These are phyloP conservation scores for Verticillium zaregamsianum DNA, from an alignment of 2,329 filamentous ascomycete genomes.

Conservation along the genomic window DNA sequence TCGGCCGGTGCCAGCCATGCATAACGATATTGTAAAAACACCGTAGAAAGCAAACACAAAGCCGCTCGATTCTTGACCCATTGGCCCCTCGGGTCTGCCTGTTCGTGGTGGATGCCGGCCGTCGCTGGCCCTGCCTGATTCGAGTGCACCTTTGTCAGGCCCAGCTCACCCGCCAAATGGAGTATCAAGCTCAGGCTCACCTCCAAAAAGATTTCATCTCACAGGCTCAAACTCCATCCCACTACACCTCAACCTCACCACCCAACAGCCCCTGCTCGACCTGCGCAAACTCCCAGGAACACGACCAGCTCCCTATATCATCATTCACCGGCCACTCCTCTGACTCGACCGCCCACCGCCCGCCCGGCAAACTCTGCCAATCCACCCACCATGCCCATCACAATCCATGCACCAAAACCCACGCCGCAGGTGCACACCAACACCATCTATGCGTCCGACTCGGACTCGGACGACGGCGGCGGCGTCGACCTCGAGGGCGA, in stretches of 20 bases:
- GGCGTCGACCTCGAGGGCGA: slow-evolving; percentile 42
- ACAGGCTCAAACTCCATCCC: not conserved
- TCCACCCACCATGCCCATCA: slow-evolving; percentile 38
- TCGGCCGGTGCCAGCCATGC: too few species aligned
- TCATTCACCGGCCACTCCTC: too few species aligned
- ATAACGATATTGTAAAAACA: not conserved
- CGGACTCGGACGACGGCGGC: slow-evolving; percentile 37
- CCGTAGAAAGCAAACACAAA: not conserved
- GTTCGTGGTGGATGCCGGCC: not conserved
- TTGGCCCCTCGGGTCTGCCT: not conserved
- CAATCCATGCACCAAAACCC: slow-evolving; percentile 38
- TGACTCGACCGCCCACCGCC: not conserved
- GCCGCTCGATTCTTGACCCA: not conserved
- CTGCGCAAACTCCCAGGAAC: too few species aligned
- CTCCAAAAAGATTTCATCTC: not conserved
- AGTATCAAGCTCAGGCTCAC: not conserved
- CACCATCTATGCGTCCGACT: slow-evolving; percentile 26
- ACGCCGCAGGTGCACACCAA: slow-evolving; percentile 16
- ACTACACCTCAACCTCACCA: not conserved
- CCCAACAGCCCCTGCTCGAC: not conserved
- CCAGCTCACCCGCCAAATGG: not conserved
- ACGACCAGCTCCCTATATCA: not conserved
- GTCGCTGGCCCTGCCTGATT: not conserved
- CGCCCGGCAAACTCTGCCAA: not conserved
- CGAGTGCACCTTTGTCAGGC: not conserved